Conservation (phyloP, 2,329 filamentous ascomycete genomes). For the Penicillium aurantiogriseum region DNA sequence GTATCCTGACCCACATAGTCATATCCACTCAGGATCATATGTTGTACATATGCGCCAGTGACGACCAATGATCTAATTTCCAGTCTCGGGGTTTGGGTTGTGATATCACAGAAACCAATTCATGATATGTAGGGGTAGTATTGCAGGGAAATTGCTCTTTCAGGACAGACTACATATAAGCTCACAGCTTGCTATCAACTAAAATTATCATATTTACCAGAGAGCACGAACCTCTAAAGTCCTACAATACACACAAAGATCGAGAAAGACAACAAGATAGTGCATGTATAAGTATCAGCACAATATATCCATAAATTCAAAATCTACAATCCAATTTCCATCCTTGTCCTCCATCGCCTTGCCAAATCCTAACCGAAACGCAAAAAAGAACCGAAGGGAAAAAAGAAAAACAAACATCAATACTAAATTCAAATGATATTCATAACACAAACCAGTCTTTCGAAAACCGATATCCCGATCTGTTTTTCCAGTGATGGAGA, state of each 20-base stretch:
- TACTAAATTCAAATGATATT: slow-evolving; percentile 10
- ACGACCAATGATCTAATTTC: background rate
- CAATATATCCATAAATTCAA: slow-evolving; percentile 11
- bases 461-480: slow-evolving; percentile 19
- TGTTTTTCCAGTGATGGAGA: slow-evolving; percentile 40
- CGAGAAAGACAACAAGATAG: background rate
- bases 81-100: too few species aligned
- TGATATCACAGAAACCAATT: background rate
- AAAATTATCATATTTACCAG: too few species aligned
- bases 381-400: background rate
- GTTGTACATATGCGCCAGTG: background rate
- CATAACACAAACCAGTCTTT: slow-evolving; percentile 18
- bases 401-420: slow-evolving; percentile 1
- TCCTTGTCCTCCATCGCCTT: background rate
- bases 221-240: background rate
- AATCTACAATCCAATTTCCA: slow-evolving; percentile 11
- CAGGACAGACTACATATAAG: background rate
- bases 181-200: background rate
- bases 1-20: background rate
- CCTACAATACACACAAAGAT: background rate
- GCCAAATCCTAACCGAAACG: background rate
- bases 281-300: background rate
- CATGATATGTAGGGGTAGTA: background rate
- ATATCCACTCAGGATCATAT: background rate
- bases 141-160: background rate